Base-by-base conservation (phyloP, 306 rosid genomes). In the Glycine latifolia region DNA sequence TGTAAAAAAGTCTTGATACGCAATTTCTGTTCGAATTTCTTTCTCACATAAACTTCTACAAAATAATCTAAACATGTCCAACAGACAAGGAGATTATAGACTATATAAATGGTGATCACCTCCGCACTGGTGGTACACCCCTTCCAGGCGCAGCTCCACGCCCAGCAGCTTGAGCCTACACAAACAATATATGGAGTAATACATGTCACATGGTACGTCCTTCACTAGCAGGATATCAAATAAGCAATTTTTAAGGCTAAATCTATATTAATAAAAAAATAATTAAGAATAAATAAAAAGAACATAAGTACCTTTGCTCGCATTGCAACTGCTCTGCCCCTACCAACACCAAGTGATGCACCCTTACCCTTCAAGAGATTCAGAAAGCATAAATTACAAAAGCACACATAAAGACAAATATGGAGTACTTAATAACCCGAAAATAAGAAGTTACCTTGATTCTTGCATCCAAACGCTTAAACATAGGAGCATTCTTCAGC, bases 281-380 rank as follows among this genome's bases (percentile, higher is more conserved):
- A 26, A 26, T 26, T 26, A 26, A 26, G 31, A 26, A 26, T 26
- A 26, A 26, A 26, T 26, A 39, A 3, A 66, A 8, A 1, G 8
- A 4, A 4, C 1, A 0, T 7, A 53, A 85, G 69, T 85, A 95
- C 99, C 88, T 93, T 95, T 11, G 97, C 95, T 59, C 99, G 93
- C 99, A 95, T 95, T 37, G 99, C 98, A 77, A 91, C 98, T 69
- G 99, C 98, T 89, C 99, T 89, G 87, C 99, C 99, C 74, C 99
- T 87, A 66, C 98, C 96, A 85, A 95, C 99, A 79, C 98, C 99
- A 62, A 95, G 96, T 49, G 99, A 91, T n/a, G 98, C 94, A 68
- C 99, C 99, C 89, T 95, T 95, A 73, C 99, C 99, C 99, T 95
- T 53, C 88, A 89, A 55, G 78, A 85, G 67, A 78, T 78, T 71